Base-by-base conservation (phyloP, 2,329 filamentous ascomycete species). In the Verticillium longisporum region DNA sequence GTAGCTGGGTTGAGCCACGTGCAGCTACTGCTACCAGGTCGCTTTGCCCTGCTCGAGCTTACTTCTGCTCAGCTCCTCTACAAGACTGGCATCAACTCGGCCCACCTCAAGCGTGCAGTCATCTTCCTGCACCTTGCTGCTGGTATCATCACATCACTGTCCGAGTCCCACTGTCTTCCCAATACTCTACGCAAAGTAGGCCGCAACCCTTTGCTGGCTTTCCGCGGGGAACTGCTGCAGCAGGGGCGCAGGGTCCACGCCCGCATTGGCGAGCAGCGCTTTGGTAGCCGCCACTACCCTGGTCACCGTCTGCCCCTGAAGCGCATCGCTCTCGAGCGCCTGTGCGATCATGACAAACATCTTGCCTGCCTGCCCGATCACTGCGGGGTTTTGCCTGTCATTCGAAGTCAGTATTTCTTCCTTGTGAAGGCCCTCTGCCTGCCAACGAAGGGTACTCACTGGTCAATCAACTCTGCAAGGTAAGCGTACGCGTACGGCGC, bases 401-500 rank as follows among this genome's bases (percentile, higher is more conserved):
- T 63, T 55, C 15, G 13, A 11, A 26, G 26, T 58, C 11, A 58
- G 58, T 61, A 31, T 45, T 63, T n/a, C 57, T 57, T 53, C 10
- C 11, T 21, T 26, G n/a, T 10, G 2, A 37, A 7, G 31, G 34
- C 3, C 56, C 15, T n/a, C 14, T 6, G 26, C 4, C 4, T 2
- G 15, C 53, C n/a, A 10, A 32, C 9, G 9, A 10, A 6, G 34
- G 38, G 57, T 62, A 88, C 92, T 85, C 86, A 97, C 95, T 96
- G 90, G 67, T 96, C 90, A 72, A 98, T 97, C 65, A 99, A 77
- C 73, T 97, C 89, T 13, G 91, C 88, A 62, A 99, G 80, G 77
- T 97, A 99, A 55, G 88, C 88, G 73, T 99, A 99, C 1, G 93
- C 93, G 74, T 96, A 98, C 14, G 95, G 95, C 21, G 95, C 95